These are phyloP conservation scores for Naganishia vishniacii DNA, from an alignment of 768 basidiomycete species.

Conservation along the genomic window DNA sequence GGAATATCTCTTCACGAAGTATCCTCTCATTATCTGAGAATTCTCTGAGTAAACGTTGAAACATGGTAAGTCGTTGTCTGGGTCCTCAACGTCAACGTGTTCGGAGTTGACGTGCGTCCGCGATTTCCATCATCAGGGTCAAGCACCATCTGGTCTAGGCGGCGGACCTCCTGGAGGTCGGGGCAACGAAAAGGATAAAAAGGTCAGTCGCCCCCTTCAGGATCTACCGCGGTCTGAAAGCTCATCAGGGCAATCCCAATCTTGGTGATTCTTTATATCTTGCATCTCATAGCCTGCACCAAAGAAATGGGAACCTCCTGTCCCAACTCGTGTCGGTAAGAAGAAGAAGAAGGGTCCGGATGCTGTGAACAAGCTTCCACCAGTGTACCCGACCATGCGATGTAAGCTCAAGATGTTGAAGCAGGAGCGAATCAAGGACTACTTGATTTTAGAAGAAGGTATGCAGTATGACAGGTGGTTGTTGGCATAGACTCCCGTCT, in stretches of 20 bases:
- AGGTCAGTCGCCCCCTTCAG: no score
- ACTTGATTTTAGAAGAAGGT: slow-evolving; percentile 72
- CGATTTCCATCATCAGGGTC: slow-evolving; percentile 35
- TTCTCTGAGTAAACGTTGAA: no score
- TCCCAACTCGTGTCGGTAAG: slow-evolving; percentile 93
- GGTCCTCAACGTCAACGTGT: not conserved
- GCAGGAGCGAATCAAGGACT: slow-evolving; percentile 97
- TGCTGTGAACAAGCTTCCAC: slow-evolving; percentile 80
- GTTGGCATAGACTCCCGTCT: not conserved
- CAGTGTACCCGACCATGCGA: slow-evolving; percentile 87
- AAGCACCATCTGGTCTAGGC: slow-evolving; percentile 43
- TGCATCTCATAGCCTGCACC: slow-evolving; percentile 54
- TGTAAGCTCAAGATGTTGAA: slow-evolving; percentile 93
- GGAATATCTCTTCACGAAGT: no score
- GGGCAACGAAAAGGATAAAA: slow-evolving; percentile 39
- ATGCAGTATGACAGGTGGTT: not conserved
- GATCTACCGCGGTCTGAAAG: no score
- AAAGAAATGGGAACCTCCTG: slow-evolving; percentile 98
- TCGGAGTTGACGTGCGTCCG: not conserved
- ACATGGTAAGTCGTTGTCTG: slow-evolving; percentile 16
- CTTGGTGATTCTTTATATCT: no score
- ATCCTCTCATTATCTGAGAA: no score
- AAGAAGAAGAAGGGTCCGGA: slow-evolving; percentile 81
- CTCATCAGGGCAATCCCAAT: no score
- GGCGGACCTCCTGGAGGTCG: slow-evolving; percentile 32